Evolutionary conservation across 306 rosid genomes (phyloP).

Genomic region (Calophaca sinica): DNA sequence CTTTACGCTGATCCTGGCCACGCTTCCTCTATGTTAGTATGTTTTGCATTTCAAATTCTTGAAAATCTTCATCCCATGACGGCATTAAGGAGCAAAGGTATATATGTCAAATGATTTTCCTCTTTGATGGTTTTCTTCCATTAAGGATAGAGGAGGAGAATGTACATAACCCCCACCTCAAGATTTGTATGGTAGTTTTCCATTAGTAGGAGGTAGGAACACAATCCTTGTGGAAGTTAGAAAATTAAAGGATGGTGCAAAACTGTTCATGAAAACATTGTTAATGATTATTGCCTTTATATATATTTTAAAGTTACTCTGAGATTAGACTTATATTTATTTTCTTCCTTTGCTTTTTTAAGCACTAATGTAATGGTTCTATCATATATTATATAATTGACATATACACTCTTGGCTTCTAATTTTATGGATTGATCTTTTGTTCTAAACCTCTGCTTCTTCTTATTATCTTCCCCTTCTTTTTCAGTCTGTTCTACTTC

Average conservation of each 20-base stretch:
- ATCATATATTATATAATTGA: neutral
- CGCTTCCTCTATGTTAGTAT: too few relatives aligned
- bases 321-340: neutral
- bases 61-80: neutral
- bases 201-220: neutral
- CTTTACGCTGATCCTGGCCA: too few relatives aligned
- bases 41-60: neutral
- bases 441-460: slow-evolving; percentile 1
- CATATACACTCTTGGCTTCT: neutral
- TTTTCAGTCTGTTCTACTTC: neutral
- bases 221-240: neutral
- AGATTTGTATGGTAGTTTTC: neutral
- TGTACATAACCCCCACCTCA: too few relatives aligned
- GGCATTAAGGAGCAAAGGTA: neutral
- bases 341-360: neutral
- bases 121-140: neutral
- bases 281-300: neutral
- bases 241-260: neutral
- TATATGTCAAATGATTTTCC: neutral
- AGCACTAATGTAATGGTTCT: neutral
- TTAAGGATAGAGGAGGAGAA: neutral
- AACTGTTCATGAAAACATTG: neutral
- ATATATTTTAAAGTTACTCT: slow-evolving; percentile 10
- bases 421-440: neutral
- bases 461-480: neutral